Evolutionary conservation across 768 basidiomycete genomes (phyloP).

Genomic region (Gautieria morchelliformis): DNA sequence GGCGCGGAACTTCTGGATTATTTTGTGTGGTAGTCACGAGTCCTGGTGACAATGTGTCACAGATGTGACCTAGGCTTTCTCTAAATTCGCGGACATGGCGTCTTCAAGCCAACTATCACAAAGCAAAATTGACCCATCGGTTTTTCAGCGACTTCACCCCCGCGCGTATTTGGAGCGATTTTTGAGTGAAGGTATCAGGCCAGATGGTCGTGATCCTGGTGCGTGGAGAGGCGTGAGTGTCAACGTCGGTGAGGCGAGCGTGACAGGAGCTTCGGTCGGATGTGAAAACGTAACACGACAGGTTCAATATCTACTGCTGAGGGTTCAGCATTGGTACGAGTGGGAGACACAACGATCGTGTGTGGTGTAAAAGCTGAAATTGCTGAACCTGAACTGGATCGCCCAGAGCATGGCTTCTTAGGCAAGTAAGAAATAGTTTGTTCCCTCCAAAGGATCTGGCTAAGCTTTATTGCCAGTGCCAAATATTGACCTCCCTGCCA

Average conservation of each 20-base stretch:
- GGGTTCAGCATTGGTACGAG: conserved; percentile 81
- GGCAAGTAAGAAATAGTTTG: conserved; percentile 38
- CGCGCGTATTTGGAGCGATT: conserved; percentile 82
- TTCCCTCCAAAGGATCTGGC: not conserved
- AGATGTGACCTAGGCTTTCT: no score
- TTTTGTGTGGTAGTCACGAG: no score
- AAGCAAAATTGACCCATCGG: not conserved
- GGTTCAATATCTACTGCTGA: conserved; percentile 92
- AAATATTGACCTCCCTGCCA: conserved; percentile 86
- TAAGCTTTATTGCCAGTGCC: conserved; percentile 48
- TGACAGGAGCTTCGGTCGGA: not conserved
- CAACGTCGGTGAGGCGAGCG: conserved; percentile 60
- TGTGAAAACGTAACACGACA: conserved; percentile 21
- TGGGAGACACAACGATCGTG: conserved; percentile 91
- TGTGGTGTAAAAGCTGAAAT: conserved; percentile 96
- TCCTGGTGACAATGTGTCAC: no score
- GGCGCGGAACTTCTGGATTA: no score
- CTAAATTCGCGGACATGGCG: not conserved
- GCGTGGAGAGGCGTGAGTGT: conserved; percentile 70
- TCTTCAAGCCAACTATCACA: not conserved
- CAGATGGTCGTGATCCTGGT: conserved; percentile 67
- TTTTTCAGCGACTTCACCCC: conserved; percentile 84
- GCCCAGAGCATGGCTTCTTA: conserved; percentile 67
- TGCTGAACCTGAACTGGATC: conserved; percentile 77
- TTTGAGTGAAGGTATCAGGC: conserved; percentile 63